Evolutionary conservation across 2,329 filamentous ascomycete species (phyloP).

Genomic region (Arthrobotrys iridis): DNA sequence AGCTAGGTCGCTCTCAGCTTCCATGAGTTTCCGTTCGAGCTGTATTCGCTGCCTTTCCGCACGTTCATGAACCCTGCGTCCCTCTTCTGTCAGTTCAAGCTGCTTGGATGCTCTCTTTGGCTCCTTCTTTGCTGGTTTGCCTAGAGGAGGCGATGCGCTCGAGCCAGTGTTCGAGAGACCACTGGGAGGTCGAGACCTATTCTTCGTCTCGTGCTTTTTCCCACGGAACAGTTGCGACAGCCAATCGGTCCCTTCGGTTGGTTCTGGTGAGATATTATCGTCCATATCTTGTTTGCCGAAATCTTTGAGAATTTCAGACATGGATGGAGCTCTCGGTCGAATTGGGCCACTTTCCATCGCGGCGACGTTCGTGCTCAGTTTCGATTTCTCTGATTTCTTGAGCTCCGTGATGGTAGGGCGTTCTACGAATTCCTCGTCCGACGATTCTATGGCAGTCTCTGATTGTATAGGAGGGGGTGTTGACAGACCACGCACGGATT

Average conservation of each 20-base stretch:
- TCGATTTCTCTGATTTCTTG: slow-evolving; percentile 25
- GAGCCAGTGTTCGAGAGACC: slow-evolving; percentile 11
- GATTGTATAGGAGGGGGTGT: slow-evolving; percentile 43
- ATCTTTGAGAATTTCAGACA: slow-evolving; percentile 52
- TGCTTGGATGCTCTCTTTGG: slow-evolving; percentile 27
- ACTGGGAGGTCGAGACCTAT: slow-evolving; percentile 12
- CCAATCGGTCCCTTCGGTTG: slow-evolving; percentile 38
- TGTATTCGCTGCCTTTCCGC: slow-evolving; percentile 47
- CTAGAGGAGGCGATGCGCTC: slow-evolving; percentile 30
- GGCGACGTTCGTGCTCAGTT: slow-evolving; percentile 2
- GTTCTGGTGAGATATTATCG: background rate
- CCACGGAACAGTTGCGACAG: slow-evolving; percentile 47
- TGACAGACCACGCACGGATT: slow-evolving; percentile 31
- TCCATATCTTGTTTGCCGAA: slow-evolving; percentile 26
- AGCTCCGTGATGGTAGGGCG: slow-evolving; percentile 25
- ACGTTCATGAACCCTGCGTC: slow-evolving; percentile 44
- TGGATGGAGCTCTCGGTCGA: slow-evolving; percentile 41
- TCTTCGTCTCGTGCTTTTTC: slow-evolving; percentile 37
- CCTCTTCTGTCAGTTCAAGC: slow-evolving; percentile 33
- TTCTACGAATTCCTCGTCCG: slow-evolving; percentile 36
- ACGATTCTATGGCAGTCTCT: slow-evolving; percentile 47
- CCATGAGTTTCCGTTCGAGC: slow-evolving; percentile 46
- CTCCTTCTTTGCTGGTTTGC: slow-evolving; percentile 17
- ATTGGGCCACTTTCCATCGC: slow-evolving; percentile 19
- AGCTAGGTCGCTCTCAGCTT: slow-evolving; percentile 39